phyloP scores from a whole-genome alignment of 768 basidiomycete genomes.

The Lanmaoa pseudosensibilis region DNA sequence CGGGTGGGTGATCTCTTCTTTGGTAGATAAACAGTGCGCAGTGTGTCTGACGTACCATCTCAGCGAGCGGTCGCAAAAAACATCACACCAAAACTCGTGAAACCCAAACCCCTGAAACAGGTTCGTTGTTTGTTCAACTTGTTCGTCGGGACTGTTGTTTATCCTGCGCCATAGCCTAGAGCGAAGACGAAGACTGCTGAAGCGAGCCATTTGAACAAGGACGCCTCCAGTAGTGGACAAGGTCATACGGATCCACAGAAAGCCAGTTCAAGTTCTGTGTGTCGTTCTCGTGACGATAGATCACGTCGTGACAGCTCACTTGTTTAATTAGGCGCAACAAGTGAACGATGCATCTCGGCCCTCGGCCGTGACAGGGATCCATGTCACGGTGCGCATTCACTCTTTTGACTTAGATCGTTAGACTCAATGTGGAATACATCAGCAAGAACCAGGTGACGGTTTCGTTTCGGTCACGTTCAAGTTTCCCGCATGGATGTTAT shows the following conservation, averaged over 20 bases:
- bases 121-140: not conserved
- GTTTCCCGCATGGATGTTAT: too few relatives aligned
- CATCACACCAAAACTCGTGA: too few relatives aligned
- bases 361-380: not conserved
- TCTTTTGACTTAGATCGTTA: too few relatives aligned
- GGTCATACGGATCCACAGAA: not conserved
- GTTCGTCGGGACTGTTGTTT: not conserved
- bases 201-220: not conserved
- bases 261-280: accelerated
- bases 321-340: not conserved
- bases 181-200: too few relatives aligned
- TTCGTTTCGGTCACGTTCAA: not conserved
- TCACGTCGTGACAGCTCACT: not conserved
- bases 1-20: not conserved
- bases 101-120: too few relatives aligned
- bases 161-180: not conserved
- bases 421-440: not conserved
- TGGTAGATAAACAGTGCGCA: too few relatives aligned
- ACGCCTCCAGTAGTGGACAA: not conserved
- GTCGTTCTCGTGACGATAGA: not conserved
- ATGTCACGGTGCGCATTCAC: not conserved
- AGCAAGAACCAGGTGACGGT: not conserved
- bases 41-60: not conserved
- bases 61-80: not conserved
- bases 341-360: not conserved